Conservation (phyloP, 202 grass and related monocot species). For the Cymbopogon flexuosus region DNA sequence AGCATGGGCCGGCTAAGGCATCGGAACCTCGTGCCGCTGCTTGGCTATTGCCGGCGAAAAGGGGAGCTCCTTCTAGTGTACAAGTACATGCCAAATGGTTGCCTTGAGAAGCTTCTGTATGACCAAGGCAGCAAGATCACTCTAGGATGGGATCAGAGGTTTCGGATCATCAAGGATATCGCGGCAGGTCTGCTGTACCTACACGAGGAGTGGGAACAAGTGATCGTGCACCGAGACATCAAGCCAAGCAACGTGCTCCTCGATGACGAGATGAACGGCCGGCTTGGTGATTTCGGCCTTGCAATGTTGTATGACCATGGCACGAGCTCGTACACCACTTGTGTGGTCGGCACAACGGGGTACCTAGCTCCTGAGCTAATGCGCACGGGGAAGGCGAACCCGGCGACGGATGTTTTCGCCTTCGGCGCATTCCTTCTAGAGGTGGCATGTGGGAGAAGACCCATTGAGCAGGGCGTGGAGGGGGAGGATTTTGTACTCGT, state of each 20-base stretch:
- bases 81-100: background rate
- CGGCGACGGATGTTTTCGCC: conserved; percentile 30
- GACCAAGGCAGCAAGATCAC: background rate
- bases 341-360: background rate
- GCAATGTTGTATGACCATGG: background rate
- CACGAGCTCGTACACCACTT: background rate
- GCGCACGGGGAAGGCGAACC: background rate
- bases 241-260: conserved; percentile 36
- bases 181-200: conserved; percentile 34
- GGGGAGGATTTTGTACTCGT: background rate
- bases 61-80: conserved; percentile 15
- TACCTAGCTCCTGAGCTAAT: background rate
- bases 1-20: background rate
- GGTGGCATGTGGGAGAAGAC: conserved; percentile 15
- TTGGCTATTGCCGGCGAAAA: background rate
- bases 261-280: conserved; percentile 7
- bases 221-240: background rate
- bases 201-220: conserved; percentile 11
- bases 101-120: conserved; percentile 24
- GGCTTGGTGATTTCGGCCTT: background rate
- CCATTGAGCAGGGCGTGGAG: background rate
- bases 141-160: conserved; percentile 23
- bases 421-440: conserved; percentile 28
- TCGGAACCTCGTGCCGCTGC: background rate
- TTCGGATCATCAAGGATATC: conserved; percentile 29